Base-by-base conservation (phyloP, 1,284 basidiomycete genomes). In the Marasmius tenuissimus region DNA sequence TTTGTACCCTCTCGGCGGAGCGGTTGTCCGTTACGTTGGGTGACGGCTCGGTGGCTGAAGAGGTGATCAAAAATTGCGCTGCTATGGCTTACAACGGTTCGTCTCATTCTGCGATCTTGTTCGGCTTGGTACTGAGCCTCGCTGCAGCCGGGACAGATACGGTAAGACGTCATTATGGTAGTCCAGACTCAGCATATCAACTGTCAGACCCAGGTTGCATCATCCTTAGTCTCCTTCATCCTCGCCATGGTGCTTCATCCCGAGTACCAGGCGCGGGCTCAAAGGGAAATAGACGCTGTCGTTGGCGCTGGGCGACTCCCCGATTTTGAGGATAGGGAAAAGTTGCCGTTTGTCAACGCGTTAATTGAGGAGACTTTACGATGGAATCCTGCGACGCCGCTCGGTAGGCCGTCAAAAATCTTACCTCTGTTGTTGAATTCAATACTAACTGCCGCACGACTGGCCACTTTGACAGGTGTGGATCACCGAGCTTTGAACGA, bases 301-400 rank as follows among this genome's bases (percentile, higher is more conserved):
- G 52, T 72, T 2, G 75, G 73, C 2, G 51, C 61, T 0, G 64
- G 70, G 18, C 65, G 73, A 42, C 66, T 80, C 6, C 79, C 79
- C 0, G 70, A 66, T 3, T 77, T 78, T 48, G 64, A 65, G 3
- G 72, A 76, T 55, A 66, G 69, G 18, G 16, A 61, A 1, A 67
- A 62, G 2, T 62, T 77, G 37, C 75, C 76, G 1, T 77, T 75
- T 58, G 61, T 75, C 14, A 68, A 73, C 7, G 73, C 75, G 7
- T 63, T 77, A 9, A 57, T 74, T 34, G 68, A 66, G 16, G 76
- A 77, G 63, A 65, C 71, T 12, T 60, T 76, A 37, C 63, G 75
- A 22, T 75, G 73, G 72, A 63, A 70, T 34, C 72, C 73, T 8
- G 70, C 70, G 4, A 66, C 69, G 0, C 75, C 75, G 12, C 63